Conservation (phyloP, 1,139 yeast genomes). For the Pichia terricola region DNA sequence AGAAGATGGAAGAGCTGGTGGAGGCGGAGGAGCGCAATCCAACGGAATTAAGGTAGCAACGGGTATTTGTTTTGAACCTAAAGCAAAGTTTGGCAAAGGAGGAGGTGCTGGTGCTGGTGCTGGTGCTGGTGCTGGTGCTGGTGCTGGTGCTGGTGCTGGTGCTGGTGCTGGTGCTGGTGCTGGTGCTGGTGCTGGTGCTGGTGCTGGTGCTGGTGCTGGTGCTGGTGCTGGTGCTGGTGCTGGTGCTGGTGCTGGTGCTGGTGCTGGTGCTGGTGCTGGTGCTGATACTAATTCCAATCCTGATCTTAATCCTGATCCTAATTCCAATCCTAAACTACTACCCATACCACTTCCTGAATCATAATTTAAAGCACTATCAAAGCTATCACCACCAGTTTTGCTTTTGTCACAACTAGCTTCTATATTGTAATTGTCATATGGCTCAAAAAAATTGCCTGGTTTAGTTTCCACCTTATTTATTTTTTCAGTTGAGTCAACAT, state of each 20-base stretch:
- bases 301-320: not conserved
- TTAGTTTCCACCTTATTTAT: not conserved
- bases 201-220: conserved; percentile 1
- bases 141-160: conserved; percentile 3
- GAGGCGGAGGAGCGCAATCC: not conserved
- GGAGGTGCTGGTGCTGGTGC: not conserved
- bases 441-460: conserved; percentile 16
- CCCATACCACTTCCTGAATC: not conserved
- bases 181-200: conserved; percentile 2
- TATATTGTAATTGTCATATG: conserved; percentile 22
- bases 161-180: conserved; percentile 5
- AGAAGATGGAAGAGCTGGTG: not conserved
- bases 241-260: conserved; percentile 3
- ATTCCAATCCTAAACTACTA: not conserved
- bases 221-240: conserved; percentile 5
- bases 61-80: too few species aligned
- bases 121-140: conserved; percentile 1
- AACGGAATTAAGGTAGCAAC: too few species aligned
- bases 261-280: conserved; percentile 6
- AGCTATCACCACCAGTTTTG: not conserved
- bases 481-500: not conserved
- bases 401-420: conserved; percentile 3
- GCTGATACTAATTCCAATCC: conserved; percentile 3
- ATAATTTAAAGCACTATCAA: not conserved
- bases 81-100: too few species aligned